phyloP scores from a whole-genome alignment of 352 stramenopile genomes.

The Hyphochytrium catenoides region DNA sequence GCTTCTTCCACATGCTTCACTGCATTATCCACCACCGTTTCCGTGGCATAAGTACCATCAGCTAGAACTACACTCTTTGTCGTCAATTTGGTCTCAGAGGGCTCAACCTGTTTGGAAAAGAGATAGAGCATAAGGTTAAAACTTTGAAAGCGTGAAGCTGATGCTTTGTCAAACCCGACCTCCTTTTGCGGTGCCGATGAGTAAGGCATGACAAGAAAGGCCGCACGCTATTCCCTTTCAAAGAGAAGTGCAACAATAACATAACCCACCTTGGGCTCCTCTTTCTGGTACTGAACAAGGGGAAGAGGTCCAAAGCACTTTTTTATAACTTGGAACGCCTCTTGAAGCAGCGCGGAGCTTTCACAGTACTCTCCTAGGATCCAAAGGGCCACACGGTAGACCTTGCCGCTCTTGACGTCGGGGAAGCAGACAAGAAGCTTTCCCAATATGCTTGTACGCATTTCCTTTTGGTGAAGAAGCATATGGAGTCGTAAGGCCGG shows the following conservation, averaged over 20 bases:
- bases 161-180: too few relatives aligned
- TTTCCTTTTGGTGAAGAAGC: too few relatives aligned
- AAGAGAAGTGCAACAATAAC: neutral
- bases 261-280: conserved; percentile 11
- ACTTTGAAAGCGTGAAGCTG: too few relatives aligned
- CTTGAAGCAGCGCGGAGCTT: conserved; percentile 18
- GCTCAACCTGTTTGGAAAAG: neutral
- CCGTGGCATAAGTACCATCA: conserved; percentile 97
- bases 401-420: conserved; percentile 77
- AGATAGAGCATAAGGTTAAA: too few relatives aligned
- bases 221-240: neutral
- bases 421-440: conserved; percentile 83
- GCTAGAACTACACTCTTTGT: conserved; percentile 95
- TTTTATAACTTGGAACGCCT: conserved; percentile 26
- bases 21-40: conserved; percentile 45
- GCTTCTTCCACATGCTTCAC: conserved; percentile 25
- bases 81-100: conserved; percentile 42
- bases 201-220: too few relatives aligned
- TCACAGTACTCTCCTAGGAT: conserved; percentile 77
- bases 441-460: conserved; percentile 71
- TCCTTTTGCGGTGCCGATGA: too few relatives aligned
- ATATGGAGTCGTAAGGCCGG: too few relatives aligned
- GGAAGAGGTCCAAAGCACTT: conserved; percentile 31
- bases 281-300: conserved; percentile 23
- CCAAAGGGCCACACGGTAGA: conserved; percentile 93